Evolutionary conservation across 2,329 filamentous ascomycete genomes (phyloP).

Genomic region (Pseudogymnoascus sp.): DNA sequence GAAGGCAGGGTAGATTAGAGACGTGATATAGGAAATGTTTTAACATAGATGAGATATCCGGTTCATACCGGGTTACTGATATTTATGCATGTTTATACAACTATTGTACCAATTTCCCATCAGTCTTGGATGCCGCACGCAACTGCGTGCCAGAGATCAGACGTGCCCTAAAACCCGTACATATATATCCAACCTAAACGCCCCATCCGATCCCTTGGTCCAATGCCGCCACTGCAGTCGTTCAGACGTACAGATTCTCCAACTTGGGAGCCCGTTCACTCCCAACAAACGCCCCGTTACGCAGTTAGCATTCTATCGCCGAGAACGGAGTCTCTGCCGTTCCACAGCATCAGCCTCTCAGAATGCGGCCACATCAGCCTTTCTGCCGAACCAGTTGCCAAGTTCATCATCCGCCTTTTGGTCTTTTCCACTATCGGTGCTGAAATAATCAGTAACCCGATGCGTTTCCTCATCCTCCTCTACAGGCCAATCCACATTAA

Average conservation of each 20-base stretch:
- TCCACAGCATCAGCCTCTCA: constrained; percentile 10
- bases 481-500: constrained; percentile 76
- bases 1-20: not conserved
- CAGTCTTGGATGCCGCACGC: not conserved
- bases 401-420: constrained; percentile 47
- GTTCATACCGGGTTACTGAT: not conserved
- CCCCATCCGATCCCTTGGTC: not conserved
- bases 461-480: constrained; percentile 61
- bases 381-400: constrained; percentile 67
- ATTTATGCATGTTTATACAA: not conserved
- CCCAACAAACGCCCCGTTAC: not conserved
- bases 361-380: constrained; percentile 25
- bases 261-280: not conserved
- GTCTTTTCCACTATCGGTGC: constrained; percentile 22
- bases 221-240: not conserved
- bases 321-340: not conserved
- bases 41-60: not conserved
- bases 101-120: not conserved
- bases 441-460: constrained; percentile 71
- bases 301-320: not conserved
- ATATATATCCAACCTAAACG: not conserved
- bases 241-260: not conserved
- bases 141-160: not conserved
- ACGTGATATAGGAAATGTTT: constrained; percentile 1
- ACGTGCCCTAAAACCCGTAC: not conserved